These are phyloP conservation scores for Chlamydomonas applanata DNA, from an alignment of 139 green algal species.

Conservation along the genomic window DNA sequence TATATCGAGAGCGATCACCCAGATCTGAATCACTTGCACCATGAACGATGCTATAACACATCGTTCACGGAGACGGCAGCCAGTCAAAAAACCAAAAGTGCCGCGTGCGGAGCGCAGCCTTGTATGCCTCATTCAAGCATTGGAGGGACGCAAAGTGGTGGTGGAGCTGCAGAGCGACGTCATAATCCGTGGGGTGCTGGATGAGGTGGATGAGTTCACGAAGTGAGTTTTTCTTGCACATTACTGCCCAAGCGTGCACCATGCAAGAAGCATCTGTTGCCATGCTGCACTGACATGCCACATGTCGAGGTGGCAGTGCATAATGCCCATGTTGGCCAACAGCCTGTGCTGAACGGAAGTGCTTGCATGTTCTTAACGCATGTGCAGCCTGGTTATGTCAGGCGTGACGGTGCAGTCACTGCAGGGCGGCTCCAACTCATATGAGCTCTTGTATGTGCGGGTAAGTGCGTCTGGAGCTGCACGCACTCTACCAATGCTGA, in stretches of 20 bases:
- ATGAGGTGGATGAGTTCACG: conserved; percentile 41
- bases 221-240: conserved; percentile 39
- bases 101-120: no score
- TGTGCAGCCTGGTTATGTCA: conserved; percentile 24
- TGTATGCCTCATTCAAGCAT: no score
- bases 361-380: not conserved
- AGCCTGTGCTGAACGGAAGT: no score
- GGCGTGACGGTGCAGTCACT: conserved; percentile 17
- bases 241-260: not conserved
- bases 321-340: not conserved
- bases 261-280: not conserved
- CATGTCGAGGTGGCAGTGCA: no score
- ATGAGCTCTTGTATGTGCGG: conserved; percentile 29
- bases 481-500: no score
- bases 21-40: no score
- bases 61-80: no score
- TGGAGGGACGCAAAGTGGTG: conserved; percentile 26
- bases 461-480: conserved; percentile 4
- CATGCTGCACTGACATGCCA: not conserved
- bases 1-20: no score
- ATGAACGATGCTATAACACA: no score
- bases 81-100: no score
- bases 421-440: conserved; percentile 5
- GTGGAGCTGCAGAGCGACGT: conserved; percentile 44
- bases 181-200: conserved; percentile 31